Evolutionary conservation across 306 rosid genomes (phyloP).

Genomic region (Gillenia trifoliata): DNA sequence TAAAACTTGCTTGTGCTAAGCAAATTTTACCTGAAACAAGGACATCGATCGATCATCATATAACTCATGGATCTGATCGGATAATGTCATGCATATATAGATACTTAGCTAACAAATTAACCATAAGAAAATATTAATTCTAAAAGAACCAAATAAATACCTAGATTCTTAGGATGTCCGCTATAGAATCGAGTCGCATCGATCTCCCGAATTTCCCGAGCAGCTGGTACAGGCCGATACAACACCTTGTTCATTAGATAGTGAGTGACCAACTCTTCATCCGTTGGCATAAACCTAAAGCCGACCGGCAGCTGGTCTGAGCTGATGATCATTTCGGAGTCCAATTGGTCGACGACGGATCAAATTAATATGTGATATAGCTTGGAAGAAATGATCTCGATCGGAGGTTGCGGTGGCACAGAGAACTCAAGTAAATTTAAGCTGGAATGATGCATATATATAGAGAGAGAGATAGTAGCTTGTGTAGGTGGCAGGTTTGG

Average conservation of each 20-base stretch:
- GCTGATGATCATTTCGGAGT: not conserved
- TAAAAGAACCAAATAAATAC: not conserved
- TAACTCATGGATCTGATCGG: not conserved
- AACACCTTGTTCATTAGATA: slow-evolving; percentile 10
- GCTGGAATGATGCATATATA: not conserved
- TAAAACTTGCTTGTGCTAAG: no score
- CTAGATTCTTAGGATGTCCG: slow-evolving; percentile 11
- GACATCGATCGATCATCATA: not conserved
- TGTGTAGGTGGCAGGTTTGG: not conserved
- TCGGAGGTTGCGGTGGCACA: not conserved
- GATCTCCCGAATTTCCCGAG: not conserved
- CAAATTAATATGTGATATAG: not conserved
- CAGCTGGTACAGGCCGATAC: not conserved
- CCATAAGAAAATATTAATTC: not conserved
- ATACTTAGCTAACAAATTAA: not conserved
- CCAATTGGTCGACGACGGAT: not conserved
- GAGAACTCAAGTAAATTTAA: not conserved
- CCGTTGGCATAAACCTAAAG: slow-evolving; percentile 15
- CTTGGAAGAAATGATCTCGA: not conserved
- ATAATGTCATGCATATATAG: not conserved
- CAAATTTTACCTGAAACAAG: no score
- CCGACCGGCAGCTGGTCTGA: not conserved
- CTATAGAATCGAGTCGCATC: not conserved
- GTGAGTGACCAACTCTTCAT: not conserved
- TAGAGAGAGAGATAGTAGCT: not conserved